Evolutionary conservation across 2,329 filamentous ascomycete species (phyloP).

Genomic region (Corniculantispora saksenae): DNA sequence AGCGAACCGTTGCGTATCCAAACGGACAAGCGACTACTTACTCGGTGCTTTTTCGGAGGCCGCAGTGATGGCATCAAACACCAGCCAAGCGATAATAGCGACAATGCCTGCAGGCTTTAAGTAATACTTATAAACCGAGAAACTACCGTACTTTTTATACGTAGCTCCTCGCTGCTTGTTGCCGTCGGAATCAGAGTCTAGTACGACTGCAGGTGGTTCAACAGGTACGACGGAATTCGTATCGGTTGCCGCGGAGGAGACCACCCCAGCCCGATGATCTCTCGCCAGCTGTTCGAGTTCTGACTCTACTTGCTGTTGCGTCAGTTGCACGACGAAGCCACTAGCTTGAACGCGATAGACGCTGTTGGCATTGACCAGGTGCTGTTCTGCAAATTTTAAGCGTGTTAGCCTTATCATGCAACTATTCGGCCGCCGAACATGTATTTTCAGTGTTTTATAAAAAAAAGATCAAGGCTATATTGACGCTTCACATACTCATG

Average conservation of each 20-base stretch:
- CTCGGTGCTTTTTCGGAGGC: background rate
- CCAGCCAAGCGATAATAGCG: background rate
- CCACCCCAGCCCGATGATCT: too few species aligned
- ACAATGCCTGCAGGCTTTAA: background rate
- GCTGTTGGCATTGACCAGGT: slow-evolving; percentile 3
- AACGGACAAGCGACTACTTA: background rate
- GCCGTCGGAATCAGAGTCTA: background rate
- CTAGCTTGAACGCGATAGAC: background rate
- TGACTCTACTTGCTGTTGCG: background rate
- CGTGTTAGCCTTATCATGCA: background rate
- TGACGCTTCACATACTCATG: background rate
- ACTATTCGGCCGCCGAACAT: background rate
- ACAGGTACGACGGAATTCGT: background rate
- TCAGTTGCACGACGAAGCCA: background rate
- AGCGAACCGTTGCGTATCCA: background rate
- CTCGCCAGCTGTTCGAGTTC: background rate
- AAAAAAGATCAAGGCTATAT: background rate
- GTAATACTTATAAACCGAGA: slow-evolving; percentile 2
- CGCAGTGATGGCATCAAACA: background rate
- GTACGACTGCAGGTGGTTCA: background rate
- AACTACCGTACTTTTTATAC: background rate
- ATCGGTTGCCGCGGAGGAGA: background rate
- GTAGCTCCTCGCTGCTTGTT: too few species aligned
- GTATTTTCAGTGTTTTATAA: background rate
- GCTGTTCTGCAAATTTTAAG: background rate